Conservation (phyloP, 176 grass and related monocot genomes). For the Pontederia paniculata region DNA sequence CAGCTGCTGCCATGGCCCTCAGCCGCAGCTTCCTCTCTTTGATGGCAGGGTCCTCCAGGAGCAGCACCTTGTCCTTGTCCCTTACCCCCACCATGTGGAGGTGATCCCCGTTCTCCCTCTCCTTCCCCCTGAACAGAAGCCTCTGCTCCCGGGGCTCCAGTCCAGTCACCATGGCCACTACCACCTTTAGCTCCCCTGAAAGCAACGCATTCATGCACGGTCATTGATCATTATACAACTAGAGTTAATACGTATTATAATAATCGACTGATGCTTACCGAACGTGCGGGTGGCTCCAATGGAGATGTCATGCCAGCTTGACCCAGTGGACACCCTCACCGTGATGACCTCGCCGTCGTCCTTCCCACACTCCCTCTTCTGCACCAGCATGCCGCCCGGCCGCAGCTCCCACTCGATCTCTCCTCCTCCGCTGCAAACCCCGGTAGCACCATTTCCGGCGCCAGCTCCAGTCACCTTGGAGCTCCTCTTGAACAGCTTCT, state of each 20-base stretch:
- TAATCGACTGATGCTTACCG: conserved; percentile 36
- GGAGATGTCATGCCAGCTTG: conserved; percentile 57
- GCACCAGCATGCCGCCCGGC: conserved; percentile 91
- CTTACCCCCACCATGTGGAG: conserved; percentile 82
- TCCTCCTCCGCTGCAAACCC: conserved; percentile 1
- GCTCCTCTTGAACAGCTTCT: conserved; percentile 89
- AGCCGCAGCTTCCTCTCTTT: conserved; percentile 62
- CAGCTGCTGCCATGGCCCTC: conserved; percentile 21
- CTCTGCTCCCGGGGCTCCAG: conserved; percentile 2
- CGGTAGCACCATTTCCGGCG: not conserved
- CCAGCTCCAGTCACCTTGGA: conserved; percentile 39
- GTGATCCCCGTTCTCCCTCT: conserved; percentile 11
- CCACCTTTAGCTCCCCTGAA: conserved; percentile 8
- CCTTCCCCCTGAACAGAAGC: conserved; percentile 4
- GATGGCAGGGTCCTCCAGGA: conserved; percentile 76
- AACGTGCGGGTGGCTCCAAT: conserved; percentile 80
- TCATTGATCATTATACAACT: not conserved
- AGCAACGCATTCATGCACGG: not conserved
- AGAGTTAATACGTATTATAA: not conserved
- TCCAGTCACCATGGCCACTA: not conserved
- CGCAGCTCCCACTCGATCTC: conserved; percentile 92
- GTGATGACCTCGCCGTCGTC: conserved; percentile 43
- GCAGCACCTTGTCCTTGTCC: conserved; percentile 82
- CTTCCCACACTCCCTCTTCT: conserved; percentile 56
- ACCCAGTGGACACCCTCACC: conserved; percentile 65